Percentiles rank a stretch among this genome's conserved stretches.
Evolutionary conservation across 2,329 filamentous ascomycete species (phyloP).

Genomic region (Fusarium poae): DNA sequence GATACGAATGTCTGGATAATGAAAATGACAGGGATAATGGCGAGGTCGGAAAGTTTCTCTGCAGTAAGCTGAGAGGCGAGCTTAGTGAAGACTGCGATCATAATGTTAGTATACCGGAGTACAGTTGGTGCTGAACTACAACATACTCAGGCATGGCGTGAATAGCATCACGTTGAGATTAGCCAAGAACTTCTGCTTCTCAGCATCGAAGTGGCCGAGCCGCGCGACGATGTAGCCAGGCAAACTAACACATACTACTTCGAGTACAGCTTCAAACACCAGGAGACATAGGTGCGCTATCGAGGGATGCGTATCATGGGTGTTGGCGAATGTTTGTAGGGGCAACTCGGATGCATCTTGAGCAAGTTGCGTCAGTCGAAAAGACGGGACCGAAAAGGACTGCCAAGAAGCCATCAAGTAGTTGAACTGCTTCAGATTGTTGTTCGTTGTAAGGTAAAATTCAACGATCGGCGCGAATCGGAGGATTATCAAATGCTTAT

Average conservation of each 20-base stretch:
- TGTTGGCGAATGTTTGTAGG: constrained; percentile 57
- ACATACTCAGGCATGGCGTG: constrained; percentile 90
- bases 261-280: constrained; percentile 93
- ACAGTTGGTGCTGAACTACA: background rate
- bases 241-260: constrained; percentile 94
- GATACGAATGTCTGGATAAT: constrained; percentile 88
- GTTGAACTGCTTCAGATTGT: constrained; percentile 10
- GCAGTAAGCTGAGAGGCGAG: constrained; percentile 93
- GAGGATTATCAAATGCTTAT: constrained; percentile 22
- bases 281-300: constrained; percentile 79
- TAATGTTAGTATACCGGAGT: constrained; percentile 39
- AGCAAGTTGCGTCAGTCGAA: constrained; percentile 57
- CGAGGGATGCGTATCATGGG: constrained; percentile 71
- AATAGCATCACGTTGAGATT: constrained; percentile 97
- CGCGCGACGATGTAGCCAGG: constrained; percentile 94
- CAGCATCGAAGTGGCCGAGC: constrained; percentile 92
- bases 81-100: constrained; percentile 86
- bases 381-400: constrained; percentile 59
- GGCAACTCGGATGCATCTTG: constrained; percentile 59
- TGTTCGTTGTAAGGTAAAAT: constrained; percentile 12
- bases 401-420: constrained; percentile 56
- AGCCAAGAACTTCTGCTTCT: constrained; percentile 95
- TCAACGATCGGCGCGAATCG: constrained; percentile 30
- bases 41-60: constrained; percentile 88
- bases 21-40: constrained; percentile 96